phyloP scores from a whole-genome alignment of 495 filamentous ascomycete genomes.

The Hyaloscypha bicolor region DNA sequence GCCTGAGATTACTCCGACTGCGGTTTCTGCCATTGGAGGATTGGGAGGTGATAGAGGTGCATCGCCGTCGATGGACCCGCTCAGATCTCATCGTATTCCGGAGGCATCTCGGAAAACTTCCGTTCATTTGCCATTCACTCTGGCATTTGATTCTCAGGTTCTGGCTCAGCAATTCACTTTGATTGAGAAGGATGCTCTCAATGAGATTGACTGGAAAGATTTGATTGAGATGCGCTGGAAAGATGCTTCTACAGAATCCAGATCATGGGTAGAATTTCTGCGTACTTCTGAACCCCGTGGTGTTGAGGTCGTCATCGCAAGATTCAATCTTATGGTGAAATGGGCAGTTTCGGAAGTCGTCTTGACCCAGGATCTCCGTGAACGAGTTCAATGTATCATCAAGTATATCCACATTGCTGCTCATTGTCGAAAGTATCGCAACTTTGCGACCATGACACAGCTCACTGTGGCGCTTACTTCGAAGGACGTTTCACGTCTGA shows the following conservation, averaged over 20 bases:
- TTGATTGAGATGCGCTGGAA: slow-evolving; percentile 94
- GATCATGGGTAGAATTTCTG: slow-evolving; percentile 93
- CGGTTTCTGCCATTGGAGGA: not conserved
- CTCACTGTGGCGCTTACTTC: slow-evolving; percentile 89
- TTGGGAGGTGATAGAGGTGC: slow-evolving; percentile 21
- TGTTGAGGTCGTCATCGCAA: slow-evolving; percentile 92
- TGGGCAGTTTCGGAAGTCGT: slow-evolving; percentile 94
- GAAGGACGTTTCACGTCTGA: slow-evolving; percentile 74
- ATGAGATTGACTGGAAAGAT: slow-evolving; percentile 97
- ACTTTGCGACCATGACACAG: slow-evolving; percentile 96
- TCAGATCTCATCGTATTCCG: slow-evolving; percentile 27
- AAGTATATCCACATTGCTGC: slow-evolving; percentile 93
- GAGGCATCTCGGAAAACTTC: slow-evolving; percentile 34
- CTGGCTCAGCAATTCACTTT: slow-evolving; percentile 94
- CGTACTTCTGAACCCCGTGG: slow-evolving; percentile 78
- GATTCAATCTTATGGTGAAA: slow-evolving; percentile 97
- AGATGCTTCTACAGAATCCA: slow-evolving; percentile 60
- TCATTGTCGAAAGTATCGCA: slow-evolving; percentile 82
- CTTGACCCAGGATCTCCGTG: slow-evolving; percentile 77
- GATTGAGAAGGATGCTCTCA: slow-evolving; percentile 93
- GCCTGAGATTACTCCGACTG: slow-evolving; percentile 53
- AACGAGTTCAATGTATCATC: slow-evolving; percentile 80
- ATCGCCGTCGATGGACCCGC: slow-evolving; percentile 29
- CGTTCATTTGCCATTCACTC: slow-evolving; percentile 83
- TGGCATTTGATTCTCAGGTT: slow-evolving; percentile 86